Evolutionary conservation across 352 stramenopile species (phyloP).

Genomic region (Pythium pectinolyticum): DNA sequence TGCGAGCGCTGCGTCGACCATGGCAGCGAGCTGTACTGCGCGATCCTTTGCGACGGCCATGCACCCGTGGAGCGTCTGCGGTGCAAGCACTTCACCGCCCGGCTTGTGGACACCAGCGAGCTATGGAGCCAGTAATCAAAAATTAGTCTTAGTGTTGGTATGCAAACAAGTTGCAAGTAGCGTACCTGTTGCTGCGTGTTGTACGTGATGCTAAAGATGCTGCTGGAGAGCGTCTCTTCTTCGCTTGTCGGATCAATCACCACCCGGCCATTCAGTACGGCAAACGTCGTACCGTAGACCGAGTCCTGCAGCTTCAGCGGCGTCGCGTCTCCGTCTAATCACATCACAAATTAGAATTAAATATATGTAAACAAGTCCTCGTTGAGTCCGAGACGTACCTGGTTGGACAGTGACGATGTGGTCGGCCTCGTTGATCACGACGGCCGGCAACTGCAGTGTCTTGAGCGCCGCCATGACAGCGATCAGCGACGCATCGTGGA

Average conservation of each 20-base stretch:
- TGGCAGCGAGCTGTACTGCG: slow-evolving; percentile 34
- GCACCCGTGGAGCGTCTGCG: slow-evolving; percentile 55
- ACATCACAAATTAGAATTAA: not conserved
- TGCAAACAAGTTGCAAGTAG: not conserved
- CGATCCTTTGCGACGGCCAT: slow-evolving; percentile 63
- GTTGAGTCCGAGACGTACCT: slow-evolving; percentile 43
- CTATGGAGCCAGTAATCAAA: slow-evolving; percentile 1
- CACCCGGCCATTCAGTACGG: slow-evolving; percentile 50
- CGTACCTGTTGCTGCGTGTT: slow-evolving; percentile 61
- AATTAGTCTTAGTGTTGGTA: too few relatives aligned
- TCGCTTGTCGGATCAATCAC: slow-evolving; percentile 72
- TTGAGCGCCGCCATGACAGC: slow-evolving; percentile 73
- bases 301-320: slow-evolving; percentile 57
- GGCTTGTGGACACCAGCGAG: slow-evolving; percentile 65
- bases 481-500: slow-evolving; percentile 66
- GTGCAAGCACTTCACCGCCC: slow-evolving; percentile 47
- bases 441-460: slow-evolving; percentile 59
- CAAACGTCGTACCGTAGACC: slow-evolving; percentile 70
- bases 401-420: slow-evolving; percentile 67
- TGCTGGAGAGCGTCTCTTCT: slow-evolving; percentile 62
- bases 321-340: slow-evolving; percentile 53
- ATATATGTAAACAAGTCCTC: not conserved
- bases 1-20: slow-evolving; percentile 33
- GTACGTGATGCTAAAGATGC: slow-evolving; percentile 68
- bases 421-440: slow-evolving; percentile 62